Percentiles rank a stretch among this genome's conserved stretches.
phyloP scores from a whole-genome alignment of 164 flowering plant genomes.

The Macadamia integrifolia region DNA sequence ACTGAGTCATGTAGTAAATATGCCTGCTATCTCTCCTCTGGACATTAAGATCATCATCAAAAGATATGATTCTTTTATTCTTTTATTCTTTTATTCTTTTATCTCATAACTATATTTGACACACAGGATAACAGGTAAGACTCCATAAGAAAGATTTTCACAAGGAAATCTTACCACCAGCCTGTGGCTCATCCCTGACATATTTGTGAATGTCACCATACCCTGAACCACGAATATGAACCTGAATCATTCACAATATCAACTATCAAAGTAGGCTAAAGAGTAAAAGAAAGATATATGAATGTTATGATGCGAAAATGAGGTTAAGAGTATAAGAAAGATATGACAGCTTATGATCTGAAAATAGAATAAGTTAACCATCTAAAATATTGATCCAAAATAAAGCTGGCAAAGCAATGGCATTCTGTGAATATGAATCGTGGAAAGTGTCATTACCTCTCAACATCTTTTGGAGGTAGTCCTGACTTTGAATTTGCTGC shows the following conservation, averaged over 20 bases:
- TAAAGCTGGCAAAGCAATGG: not conserved
- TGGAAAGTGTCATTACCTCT: slow-evolving; percentile 45
- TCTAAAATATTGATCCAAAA: not conserved
- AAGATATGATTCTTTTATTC: too few species aligned
- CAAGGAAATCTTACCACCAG: slow-evolving; percentile 38
- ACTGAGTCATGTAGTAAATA: too few species aligned
- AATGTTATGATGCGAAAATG: not conserved
- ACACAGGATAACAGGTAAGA: too few species aligned
- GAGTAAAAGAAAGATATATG: not conserved
- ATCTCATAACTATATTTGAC: too few species aligned
- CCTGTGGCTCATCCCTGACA: slow-evolving; percentile 34
- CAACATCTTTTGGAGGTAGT: slow-evolving; percentile 59
- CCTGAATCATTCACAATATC: slow-evolving; percentile 28
- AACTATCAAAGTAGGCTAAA: not conserved
- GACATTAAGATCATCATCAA: too few species aligned
- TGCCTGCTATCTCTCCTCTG: too few species aligned
- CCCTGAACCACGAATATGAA: slow-evolving; percentile 79
- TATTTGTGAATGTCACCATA: slow-evolving; percentile 41
- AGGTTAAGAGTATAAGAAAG: not conserved
- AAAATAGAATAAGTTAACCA: not conserved
- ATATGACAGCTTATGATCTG: not conserved
- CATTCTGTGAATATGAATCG: not conserved
- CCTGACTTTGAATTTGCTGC: slow-evolving; percentile 75
- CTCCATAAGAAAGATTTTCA: too few species aligned
- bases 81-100: too few species aligned